Base-by-base conservation (phyloP, 805 yeast species). In the Candida berthetii region DNA sequence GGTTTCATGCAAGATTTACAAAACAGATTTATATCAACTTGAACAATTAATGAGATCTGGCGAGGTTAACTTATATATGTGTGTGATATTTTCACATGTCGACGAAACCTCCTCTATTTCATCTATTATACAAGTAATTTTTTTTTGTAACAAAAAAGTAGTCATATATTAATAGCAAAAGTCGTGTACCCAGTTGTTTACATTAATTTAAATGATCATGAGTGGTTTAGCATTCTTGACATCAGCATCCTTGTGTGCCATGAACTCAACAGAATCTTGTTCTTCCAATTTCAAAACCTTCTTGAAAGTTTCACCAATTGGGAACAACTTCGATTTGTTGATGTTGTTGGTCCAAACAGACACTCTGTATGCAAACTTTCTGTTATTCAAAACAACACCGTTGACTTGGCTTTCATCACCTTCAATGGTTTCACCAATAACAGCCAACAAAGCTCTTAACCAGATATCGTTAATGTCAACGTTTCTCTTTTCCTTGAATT, bases 341-440 rank as follows among this genome's bases (percentile, higher is more conserved):
- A 84, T 78, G 47, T 90, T 76, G 63, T 81, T 83, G 49, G 97
- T 91, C 99, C 99, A 91, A 62, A 91, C 71, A 59, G 95, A 91
- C 62, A 91, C 76, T 66, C 88, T 85, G 72, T 76, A 79, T 51
- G 80, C 87, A 52, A 77, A 80, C 61, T 79, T 82, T 74, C 96
- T 85, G 57, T 85, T 80, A 64, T 86, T 87, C 61, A 88, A 80
- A 50, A 93, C 96, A 54, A 88, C 86, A 59, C 99, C 99, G 63
- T 86, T 90, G 51, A 93, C 93, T 69, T 88, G 91, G 60, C 84
- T 78, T 52, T 76, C 77, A 43, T 80, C 85, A 50, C 80, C 89
- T 49, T 78, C 80, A 53, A 91, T 82, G 42, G 96, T 87, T 69
- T 90, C 98, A 57, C 99, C 99, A 64, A 93, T 87, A 42, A 87